A percentile compares a stretch with the other conserved stretches of the same genome.
These are phyloP conservation scores for Erodium moschatum DNA, from an alignment of 441 rosid genomes.

Conservation along the genomic window DNA sequence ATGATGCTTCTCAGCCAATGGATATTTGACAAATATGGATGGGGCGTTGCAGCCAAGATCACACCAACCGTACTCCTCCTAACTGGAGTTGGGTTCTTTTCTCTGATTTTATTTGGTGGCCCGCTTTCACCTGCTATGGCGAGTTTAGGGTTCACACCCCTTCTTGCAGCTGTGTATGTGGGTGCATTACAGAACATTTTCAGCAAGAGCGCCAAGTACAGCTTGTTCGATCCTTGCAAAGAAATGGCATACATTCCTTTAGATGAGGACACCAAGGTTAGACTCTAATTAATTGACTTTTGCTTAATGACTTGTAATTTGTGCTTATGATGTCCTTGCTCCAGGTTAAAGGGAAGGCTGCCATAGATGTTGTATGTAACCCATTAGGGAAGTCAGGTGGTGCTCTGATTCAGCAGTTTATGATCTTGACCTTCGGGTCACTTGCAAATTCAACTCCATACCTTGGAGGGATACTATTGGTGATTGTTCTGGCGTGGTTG, in stretches of 20 bases:
- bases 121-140: slow-evolving; percentile 67
- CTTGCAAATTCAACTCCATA: slow-evolving; percentile 90
- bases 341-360: slow-evolving; percentile 92
- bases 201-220: slow-evolving; percentile 99
- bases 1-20: slow-evolving; percentile 95
- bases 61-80: slow-evolving; percentile 82
- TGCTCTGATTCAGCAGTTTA: slow-evolving; percentile 88
- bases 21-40: slow-evolving; percentile 75
- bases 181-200: slow-evolving; percentile 95
- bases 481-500: slow-evolving; percentile 70
- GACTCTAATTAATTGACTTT: neutral
- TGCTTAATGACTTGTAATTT: neutral
- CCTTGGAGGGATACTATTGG: slow-evolving; percentile 65
- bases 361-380: slow-evolving; percentile 92
- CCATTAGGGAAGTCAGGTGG: slow-evolving; percentile 96
- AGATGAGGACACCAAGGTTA: slow-evolving; percentile 93
- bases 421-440: slow-evolving; percentile 86
- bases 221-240: slow-evolving; percentile 93
- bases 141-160: slow-evolving; percentile 71
- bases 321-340: slow-evolving; percentile 3
- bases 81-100: slow-evolving; percentile 87
- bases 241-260: slow-evolving; percentile 96
- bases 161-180: slow-evolving; percentile 89
- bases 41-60: slow-evolving; percentile 94
- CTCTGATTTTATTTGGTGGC: slow-evolving; percentile 61